phyloP scores from a whole-genome alignment of 2,329 filamentous ascomycete genomes.

The Aspergillus carbonarius region DNA sequence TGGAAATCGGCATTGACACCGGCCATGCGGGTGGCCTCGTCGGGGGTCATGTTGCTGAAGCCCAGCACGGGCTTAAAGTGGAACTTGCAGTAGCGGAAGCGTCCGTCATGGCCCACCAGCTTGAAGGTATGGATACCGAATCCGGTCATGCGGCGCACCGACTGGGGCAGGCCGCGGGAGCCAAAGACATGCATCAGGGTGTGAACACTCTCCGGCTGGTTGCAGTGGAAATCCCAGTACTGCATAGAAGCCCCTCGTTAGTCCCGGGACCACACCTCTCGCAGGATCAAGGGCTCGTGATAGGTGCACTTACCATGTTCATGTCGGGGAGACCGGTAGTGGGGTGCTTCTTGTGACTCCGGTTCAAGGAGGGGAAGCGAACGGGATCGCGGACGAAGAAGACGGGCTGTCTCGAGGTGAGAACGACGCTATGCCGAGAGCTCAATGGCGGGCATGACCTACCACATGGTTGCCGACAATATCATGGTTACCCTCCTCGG shows the following conservation, averaged over 20 bases:
- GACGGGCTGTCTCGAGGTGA: slow-evolving; percentile 31
- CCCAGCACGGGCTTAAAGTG: slow-evolving; percentile 60
- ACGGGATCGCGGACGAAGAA: slow-evolving; percentile 48
- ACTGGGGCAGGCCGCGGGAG: slow-evolving; percentile 55
- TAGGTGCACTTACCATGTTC: slow-evolving; percentile 46
- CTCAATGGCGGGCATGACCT: neutral
- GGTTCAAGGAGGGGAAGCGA: slow-evolving; percentile 45
- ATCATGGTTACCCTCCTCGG: slow-evolving; percentile 7
- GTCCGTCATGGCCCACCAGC: slow-evolving; percentile 41
- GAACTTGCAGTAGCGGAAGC: slow-evolving; percentile 60
- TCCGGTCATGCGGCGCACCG: slow-evolving; percentile 53
- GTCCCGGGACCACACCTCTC: neutral
- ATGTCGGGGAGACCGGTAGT: slow-evolving; percentile 64
- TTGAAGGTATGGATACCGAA: slow-evolving; percentile 41
- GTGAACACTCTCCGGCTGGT: slow-evolving; percentile 60
- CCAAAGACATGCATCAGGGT: slow-evolving; percentile 62
- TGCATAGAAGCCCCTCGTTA: slow-evolving; percentile 3
- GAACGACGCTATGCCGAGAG: neutral
- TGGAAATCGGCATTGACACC: slow-evolving; percentile 59
- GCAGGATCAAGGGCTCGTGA: neutral
- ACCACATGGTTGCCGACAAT: slow-evolving; percentile 6
- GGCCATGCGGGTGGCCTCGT: slow-evolving; percentile 53
- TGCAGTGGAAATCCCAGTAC: slow-evolving; percentile 62
- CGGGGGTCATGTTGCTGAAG: slow-evolving; percentile 53
- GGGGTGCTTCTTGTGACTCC: slow-evolving; percentile 67